Evolutionary conservation across 2,329 filamentous ascomycete genomes (phyloP), one percentile per base, ranked within the genome.

Genomic region (Erysiphe pulchra): DNA sequence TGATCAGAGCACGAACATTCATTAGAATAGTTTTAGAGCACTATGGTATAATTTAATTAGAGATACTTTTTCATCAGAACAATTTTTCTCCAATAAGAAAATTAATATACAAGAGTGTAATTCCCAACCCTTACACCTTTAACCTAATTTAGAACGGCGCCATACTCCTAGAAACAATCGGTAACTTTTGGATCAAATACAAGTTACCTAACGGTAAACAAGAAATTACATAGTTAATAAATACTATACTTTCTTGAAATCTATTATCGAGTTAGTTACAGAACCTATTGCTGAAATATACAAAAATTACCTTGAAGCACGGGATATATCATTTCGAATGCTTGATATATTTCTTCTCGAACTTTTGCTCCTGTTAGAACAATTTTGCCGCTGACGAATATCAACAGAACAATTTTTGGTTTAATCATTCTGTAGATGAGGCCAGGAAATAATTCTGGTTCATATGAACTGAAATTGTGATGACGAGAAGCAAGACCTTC

Each of bases 351-450:
- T 67, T 95, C 90, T 64, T 98, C 90, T 55, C 90, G 80, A 52
- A 95, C 86, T 62, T 98, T 95, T 54, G 90, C 90, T 59, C 90
- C 90, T 38, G 90, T 95, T 60, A 95, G 72, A 57, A 95, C 90
- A 50, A 95, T 95, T 73, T 95, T 95, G 59, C 87, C 90, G 58
- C 80, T 90, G 57, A 95, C 87, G 67, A 95, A 95, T 63, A 98
- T 94, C 59, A 95, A 69, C 24, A 95, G 76, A 46, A 95, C 87
- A 54, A 95, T 93, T 76, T 95, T 95, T 17, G 90, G 90, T 71
- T 95, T 95, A 71, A 95, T 94, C 90, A 98, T 98, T 62, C 90
- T 85, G 67, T 98, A 98, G 66, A 98, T 98, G 45, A 98, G 77
- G 75, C 90, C 90, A 58, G 90, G 90, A 73, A 95, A 98, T 62